Base-by-base conservation (phyloP, 1,284 basidiomycete genomes). In the Leccinum angustisporum region DNA sequence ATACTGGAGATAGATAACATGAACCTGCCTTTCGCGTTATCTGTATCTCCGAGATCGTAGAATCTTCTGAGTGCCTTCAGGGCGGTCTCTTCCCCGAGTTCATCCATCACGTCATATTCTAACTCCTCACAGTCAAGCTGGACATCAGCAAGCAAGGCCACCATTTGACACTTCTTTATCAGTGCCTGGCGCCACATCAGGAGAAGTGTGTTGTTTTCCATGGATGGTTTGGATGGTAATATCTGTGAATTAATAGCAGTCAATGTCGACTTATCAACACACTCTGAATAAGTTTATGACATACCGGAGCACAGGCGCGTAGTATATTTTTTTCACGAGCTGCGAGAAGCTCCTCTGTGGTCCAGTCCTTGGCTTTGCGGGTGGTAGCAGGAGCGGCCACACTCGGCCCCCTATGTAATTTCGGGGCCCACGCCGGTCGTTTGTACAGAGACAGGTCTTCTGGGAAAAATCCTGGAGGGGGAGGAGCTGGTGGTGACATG, bases 51-150 rank as follows among this genome's bases (percentile, higher is more conserved):
- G n/a, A 25, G 46, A 48, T 25, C 46, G n/a, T 48, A 48, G n/a
- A 25, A 21, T 48, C 11, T 21, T 0, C 21, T 57, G 7, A 90
- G 76, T 0, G 81, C 70, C 60, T 79, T 58, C 57, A 36, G 34
- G 25, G 25, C 48, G 38, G 33, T 25, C 16, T 58, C 57, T 53
- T 58, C 57, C 57, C 57, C 48, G 9, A 58, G 57, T 58, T 10
- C 11, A 36, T 58, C 16, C 33, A 53, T 16, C 33, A 58, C 48
- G 25, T 58, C 46, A 30, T n/a, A 3, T 58, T 58, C 46, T 13
- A 58, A 52, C 48, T 36, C 25, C 16, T 58, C 57, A n/a, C 57
- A 58, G 57, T 58, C 57, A 54, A 58, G 57, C 11, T 58, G 57
- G 13, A 54, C n/a, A 54, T 58, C 48, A 18, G 57, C 57, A 40